Evolutionary conservation across 2,329 filamentous ascomycete species (phyloP).

Genomic region (Penicillium frequentans): DNA sequence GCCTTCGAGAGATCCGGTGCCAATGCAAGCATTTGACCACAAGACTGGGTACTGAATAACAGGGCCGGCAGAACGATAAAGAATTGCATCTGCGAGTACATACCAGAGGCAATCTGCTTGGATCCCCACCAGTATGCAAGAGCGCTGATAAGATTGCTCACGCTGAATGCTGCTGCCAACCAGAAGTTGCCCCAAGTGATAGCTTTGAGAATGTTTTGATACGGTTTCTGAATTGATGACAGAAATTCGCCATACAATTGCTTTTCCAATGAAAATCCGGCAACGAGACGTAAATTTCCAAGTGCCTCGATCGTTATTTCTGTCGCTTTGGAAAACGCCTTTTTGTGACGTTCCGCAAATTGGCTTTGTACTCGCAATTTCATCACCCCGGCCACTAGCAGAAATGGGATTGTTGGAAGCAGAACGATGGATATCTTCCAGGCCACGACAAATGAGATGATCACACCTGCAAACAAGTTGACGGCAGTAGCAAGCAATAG

Average conservation of each 20-base stretch:
- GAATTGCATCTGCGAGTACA: slow-evolving; percentile 66
- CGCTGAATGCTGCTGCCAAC: too few species aligned
- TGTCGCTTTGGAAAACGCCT: slow-evolving; percentile 51
- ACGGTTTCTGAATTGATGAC: slow-evolving; percentile 45
- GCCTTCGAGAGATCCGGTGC: slow-evolving; percentile 72
- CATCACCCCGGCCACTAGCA: slow-evolving; percentile 68
- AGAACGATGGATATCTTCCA: slow-evolving; percentile 76
- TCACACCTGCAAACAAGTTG: slow-evolving; percentile 66
- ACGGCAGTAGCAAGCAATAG: slow-evolving; percentile 67
- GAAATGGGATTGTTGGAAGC: slow-evolving; percentile 66
- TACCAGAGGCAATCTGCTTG: slow-evolving; percentile 46
- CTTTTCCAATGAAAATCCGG: slow-evolving; percentile 52
- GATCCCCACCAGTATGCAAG: too few species aligned
- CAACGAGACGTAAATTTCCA: slow-evolving; percentile 52
- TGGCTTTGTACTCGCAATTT: slow-evolving; percentile 60
- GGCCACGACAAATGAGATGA: slow-evolving; percentile 67
- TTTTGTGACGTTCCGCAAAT: slow-evolving; percentile 56
- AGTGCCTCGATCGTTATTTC: slow-evolving; percentile 54
- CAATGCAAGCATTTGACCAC: slow-evolving; percentile 72
- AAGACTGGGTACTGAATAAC: slow-evolving; percentile 70
- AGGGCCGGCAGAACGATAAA: slow-evolving; percentile 71
- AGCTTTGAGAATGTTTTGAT: slow-evolving; percentile 40
- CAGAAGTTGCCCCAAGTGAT: too few species aligned
- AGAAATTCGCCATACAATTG: slow-evolving; percentile 48
- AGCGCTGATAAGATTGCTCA: too few species aligned